Evolutionary conservation across 208 protist species (phyloP), one percentile per base, ranked within the genome.

Genomic region (Wallacemonas sp.): DNA sequence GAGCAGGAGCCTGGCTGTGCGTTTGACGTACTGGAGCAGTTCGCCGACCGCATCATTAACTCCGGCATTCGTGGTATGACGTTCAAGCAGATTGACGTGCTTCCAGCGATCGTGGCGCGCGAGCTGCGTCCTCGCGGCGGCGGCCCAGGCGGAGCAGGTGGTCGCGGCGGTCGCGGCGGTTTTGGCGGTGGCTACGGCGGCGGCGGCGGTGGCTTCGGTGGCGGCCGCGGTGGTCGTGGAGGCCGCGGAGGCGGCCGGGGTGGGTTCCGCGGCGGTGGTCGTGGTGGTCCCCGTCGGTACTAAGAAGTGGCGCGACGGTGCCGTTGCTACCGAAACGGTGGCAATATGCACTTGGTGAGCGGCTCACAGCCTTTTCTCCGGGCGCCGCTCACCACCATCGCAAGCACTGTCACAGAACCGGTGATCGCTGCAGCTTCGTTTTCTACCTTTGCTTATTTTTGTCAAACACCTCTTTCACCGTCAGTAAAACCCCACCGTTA

Each of bases 1-100:
- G 72, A 79, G 17, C 51, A 58, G 36, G 51, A 58, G 51, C 83
- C 86, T 17, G 91, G 91, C 44, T 93, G 86, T 60, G 91, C 95
- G 22, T 95, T 96, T 65, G 91, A 96, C 53, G 87, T 93, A n/a
- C 77, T 79, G 12, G 86, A 95, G 69, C 77, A 87, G 44, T 80
- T 80, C 22, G 82, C 73, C 2, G 70, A 87, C 4, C 68, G 62
- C 42, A 82, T 96, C 19, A 59, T 95, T 61, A 42, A 58, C 42
- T 72, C 78, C 1, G 62, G 66, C n/a, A 83, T 95, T 41, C 79
- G 79, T 33, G 86, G 86, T 12, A 93, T 94, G 70, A 75, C 72
- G 33, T 63, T 91, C 24, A 75, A 77, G 31, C 64, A 72, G 31
- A 94, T 95, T 71, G 77, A 92, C 33, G 68, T 75, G 11, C 89